Percentiles rank a stretch among this genome's conserved stretches.
Evolutionary conservation across 208 protist species (phyloP).

Genomic region (Leishmania major): DNA sequence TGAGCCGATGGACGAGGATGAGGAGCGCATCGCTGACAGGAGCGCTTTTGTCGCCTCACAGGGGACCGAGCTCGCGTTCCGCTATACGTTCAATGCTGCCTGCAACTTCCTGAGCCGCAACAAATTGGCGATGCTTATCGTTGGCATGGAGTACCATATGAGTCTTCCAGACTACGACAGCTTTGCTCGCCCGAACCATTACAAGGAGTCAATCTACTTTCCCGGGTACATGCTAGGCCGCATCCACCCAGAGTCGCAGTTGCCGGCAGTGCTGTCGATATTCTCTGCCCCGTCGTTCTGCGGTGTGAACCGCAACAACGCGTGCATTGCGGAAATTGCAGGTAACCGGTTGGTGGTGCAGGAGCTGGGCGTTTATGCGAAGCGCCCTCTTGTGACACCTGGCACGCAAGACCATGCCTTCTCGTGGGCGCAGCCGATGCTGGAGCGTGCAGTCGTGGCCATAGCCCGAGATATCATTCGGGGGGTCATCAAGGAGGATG

Average conservation of each 20-base stretch:
- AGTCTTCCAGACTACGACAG: slow-evolving; percentile 70
- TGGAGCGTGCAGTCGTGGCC: slow-evolving; percentile 48
- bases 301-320: slow-evolving; percentile 81
- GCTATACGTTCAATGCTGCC: slow-evolving; percentile 78
- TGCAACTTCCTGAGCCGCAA: slow-evolving; percentile 86
- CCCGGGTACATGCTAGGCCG: slow-evolving; percentile 72
- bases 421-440: slow-evolving; percentile 72
- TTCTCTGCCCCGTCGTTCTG: slow-evolving; percentile 85
- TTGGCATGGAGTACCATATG: slow-evolving; percentile 84
- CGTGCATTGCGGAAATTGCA: slow-evolving; percentile 51
- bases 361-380: slow-evolving; percentile 51
- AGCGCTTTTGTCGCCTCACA: slow-evolving; percentile 63
- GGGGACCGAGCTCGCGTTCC: slow-evolving; percentile 48
- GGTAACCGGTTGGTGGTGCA: slow-evolving; percentile 48
- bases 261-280: slow-evolving; percentile 65
- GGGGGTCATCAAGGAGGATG: slow-evolving; percentile 31
- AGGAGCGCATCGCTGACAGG: slow-evolving; percentile 61
- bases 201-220: slow-evolving; percentile 82
- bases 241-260: slow-evolving; percentile 55
- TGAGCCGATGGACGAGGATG: slow-evolving; percentile 83
- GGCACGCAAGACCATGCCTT: slow-evolving; percentile 73
- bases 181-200: slow-evolving; percentile 69
- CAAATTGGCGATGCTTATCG: slow-evolving; percentile 56
- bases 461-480: slow-evolving; percentile 66
- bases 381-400: slow-evolving; percentile 64